Base-by-base conservation (phyloP, 768 basidiomycete species). In the Suillus plorans region DNA sequence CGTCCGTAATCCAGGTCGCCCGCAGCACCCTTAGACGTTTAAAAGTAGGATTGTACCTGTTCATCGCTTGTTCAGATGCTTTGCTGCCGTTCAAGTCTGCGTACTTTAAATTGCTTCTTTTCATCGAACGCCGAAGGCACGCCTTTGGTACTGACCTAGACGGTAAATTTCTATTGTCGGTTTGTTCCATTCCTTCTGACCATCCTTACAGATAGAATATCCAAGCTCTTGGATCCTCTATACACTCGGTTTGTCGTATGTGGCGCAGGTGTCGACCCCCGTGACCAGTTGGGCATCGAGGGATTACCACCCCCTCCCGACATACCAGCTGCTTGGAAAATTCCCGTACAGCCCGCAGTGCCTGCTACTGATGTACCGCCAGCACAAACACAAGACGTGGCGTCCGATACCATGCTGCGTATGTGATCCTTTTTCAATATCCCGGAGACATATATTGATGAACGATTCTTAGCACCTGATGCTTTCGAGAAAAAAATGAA, bases 21-120 rank as follows among this genome's bases (percentile, higher is more conserved):
- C 78, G 80, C 64, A 77, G 73, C 61, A 85, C 85, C 7, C 80
- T 87, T 57, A 74, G 73, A 63, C 72, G 70, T 25, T 74, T 77
- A 41, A 80, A 81, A 34, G 67, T 85, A 60, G 76, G 77, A 25
- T 73, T 80, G 18, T 81, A 85, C 66, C 73, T 76, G 50, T 85
- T 85, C 72, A 79, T 79, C 34, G 74, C 78, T 52, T 86, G 85
- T 69, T 73, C 81, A 25, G 66, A 77, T 31, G 68, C 73, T 63
- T 70, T 80, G 41, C 67, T 74, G 39, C 77, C 76, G 7, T 77
- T 80, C 73, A 87, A 85, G 73, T 69, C 73, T 42, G 79, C 78
- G 12, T 87, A 86, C 73, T 78, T 84, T 70, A 79, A 78, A 66
- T 72, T 86, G 61, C 76, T 87, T 49, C 74, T 77, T 44, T 73